Percentiles rank a stretch among this genome's conserved stretches.
These are phyloP conservation scores for Syzygium jambos DNA, from an alignment of 345 rosid species.

Conservation along the genomic window DNA sequence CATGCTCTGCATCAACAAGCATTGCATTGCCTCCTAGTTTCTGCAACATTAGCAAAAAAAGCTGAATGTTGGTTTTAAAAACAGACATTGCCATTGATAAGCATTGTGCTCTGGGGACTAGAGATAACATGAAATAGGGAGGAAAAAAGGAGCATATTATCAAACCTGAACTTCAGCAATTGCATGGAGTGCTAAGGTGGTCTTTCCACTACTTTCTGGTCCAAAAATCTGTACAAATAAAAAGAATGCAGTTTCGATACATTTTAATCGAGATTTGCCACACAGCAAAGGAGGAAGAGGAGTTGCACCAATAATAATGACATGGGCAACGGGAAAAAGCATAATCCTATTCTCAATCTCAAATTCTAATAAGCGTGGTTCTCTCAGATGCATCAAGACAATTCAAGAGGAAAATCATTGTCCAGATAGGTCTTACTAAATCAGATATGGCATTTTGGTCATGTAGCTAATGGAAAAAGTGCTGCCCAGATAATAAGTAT, in stretches of 20 bases:
- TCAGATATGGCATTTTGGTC: neutral
- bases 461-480: neutral
- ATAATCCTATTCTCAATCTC: neutral
- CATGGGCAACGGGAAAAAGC: neutral
- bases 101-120: neutral
- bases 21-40: constrained; percentile 92
- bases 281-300: neutral
- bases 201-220: constrained; percentile 96
- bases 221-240: constrained; percentile 64
- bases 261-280: neutral
- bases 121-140: neutral
- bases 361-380: neutral
- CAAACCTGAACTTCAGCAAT: constrained; percentile 96
- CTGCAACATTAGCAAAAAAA: constrained; percentile 33
- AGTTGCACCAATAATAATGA: neutral
- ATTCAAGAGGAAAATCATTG: neutral
- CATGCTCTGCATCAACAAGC: constrained; percentile 99
- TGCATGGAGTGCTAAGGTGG: constrained; percentile 95
- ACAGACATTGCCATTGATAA: neutral
- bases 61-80: neutral
- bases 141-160: neutral
- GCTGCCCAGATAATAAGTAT: neutral
- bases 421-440: neutral
- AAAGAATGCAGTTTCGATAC: neutral
- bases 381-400: neutral